Evolutionary conservation across 306 rosid species (phyloP).

Genomic region (Glycine latifolia): DNA sequence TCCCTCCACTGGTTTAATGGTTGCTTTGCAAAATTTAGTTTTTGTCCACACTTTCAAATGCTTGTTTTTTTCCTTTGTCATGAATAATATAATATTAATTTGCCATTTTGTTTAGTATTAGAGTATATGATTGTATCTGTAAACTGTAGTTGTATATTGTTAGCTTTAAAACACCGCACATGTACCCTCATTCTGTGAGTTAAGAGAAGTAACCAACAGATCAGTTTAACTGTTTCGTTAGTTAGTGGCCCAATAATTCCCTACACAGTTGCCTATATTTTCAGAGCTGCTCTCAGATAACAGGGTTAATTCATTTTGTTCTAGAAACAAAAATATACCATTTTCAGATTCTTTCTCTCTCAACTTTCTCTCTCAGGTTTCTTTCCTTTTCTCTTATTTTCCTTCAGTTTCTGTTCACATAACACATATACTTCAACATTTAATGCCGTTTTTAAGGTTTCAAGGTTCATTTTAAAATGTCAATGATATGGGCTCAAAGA

Average conservation of each 20-base stretch:
- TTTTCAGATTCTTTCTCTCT: constrained; percentile 14
- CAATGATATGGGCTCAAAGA: no score
- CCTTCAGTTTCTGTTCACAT: not conserved
- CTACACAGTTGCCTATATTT: not conserved
- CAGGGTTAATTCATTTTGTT: not conserved
- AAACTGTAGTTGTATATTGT: not conserved
- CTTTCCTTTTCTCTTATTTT: not conserved
- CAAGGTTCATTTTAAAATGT: not conserved
- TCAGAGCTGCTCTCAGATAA: not conserved
- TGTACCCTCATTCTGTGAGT: not conserved
- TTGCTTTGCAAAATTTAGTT: constrained; percentile 28
- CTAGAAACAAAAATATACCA: not conserved
- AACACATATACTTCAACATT: not conserved
- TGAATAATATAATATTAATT: not conserved
- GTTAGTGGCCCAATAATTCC: not conserved
- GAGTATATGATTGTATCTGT: not conserved
- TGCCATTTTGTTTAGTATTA: not conserved
- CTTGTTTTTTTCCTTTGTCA: constrained; percentile 26
- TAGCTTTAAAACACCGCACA: not conserved
- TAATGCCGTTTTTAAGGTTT: not conserved
- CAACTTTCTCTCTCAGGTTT: not conserved
- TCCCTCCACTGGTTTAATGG: constrained; percentile 27
- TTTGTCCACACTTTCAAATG: constrained; percentile 7
- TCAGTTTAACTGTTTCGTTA: not conserved
- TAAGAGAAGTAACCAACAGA: not conserved